Evolutionary conservation across 495 filamentous ascomycete species (phyloP).

Genomic region (Pyronema domesticum): DNA sequence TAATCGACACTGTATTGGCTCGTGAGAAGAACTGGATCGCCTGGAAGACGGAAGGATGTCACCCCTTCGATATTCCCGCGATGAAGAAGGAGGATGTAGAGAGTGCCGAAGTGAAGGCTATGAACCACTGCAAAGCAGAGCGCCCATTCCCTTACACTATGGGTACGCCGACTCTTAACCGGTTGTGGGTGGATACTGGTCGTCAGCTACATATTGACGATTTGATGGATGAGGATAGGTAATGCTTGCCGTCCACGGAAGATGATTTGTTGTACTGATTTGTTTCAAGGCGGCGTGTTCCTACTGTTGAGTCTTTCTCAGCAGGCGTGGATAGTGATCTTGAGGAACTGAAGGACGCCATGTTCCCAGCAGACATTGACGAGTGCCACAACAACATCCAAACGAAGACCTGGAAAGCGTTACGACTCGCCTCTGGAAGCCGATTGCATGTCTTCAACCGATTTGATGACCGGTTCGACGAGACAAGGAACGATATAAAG

Average conservation of each 20-base stretch:
- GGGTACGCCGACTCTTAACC: slow-evolving; percentile 55
- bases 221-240: slow-evolving; percentile 42
- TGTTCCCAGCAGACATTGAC: slow-evolving; percentile 50
- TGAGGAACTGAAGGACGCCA: slow-evolving; percentile 62
- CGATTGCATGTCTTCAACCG: slow-evolving; percentile 66
- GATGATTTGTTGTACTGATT: slow-evolving; percentile 1
- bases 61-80: slow-evolving; percentile 57
- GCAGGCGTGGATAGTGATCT: slow-evolving; percentile 29
- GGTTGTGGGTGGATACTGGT: slow-evolving; percentile 46
- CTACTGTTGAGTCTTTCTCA: slow-evolving; percentile 35
- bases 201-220: slow-evolving; percentile 36
- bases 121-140: slow-evolving; percentile 46
- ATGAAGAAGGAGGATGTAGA: slow-evolving; percentile 47
- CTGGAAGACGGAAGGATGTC: slow-evolving; percentile 92
- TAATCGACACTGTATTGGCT: slow-evolving; percentile 87
- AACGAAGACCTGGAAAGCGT: slow-evolving; percentile 74
- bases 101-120: slow-evolving; percentile 44
- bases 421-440: slow-evolving; percentile 56
- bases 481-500: slow-evolving; percentile 22
- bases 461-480: slow-evolving; percentile 43
- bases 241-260: slow-evolving; percentile 4
- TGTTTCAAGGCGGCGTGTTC: slow-evolving; percentile 28
- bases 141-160: slow-evolving; percentile 46
- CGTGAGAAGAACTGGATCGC: slow-evolving; percentile 96
- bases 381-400: slow-evolving; percentile 47